Conservation (phyloP, 192 early-diverging fungal species). For the Backusella parvicylindrica region DNA sequence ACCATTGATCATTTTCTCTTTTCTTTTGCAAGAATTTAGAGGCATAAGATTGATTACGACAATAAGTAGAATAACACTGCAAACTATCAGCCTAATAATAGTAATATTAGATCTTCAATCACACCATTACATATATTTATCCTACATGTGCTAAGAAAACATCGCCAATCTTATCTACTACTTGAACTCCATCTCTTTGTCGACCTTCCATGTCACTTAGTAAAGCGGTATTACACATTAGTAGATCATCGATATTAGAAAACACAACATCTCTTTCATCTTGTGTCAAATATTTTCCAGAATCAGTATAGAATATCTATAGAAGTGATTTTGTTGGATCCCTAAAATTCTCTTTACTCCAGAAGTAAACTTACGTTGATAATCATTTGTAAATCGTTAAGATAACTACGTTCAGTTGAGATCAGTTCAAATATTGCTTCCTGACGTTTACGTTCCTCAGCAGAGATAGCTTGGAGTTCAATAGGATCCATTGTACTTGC, state of each 20-base stretch:
- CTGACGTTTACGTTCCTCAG: conserved; percentile 70
- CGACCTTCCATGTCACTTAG: conserved; percentile 64
- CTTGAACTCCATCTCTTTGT: conserved; percentile 45
- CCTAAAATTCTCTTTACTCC: not conserved
- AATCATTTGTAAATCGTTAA: conserved; percentile 71
- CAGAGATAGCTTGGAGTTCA: conserved; percentile 39
- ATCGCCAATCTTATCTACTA: conserved; percentile 66
- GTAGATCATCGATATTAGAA: conserved; percentile 75
- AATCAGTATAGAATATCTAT: conserved; percentile 60
- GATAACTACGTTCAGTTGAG: conserved; percentile 71
- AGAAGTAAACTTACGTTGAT: conserved; percentile 46
- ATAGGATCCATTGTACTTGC: conserved; percentile 43
- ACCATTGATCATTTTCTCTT: conserved; percentile 42
- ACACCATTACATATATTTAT: not conserved
- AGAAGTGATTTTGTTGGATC: not conserved
- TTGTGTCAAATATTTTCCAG: conserved; percentile 49
- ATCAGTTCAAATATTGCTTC: conserved; percentile 84
- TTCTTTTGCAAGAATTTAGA: conserved; percentile 57
- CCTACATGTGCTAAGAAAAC: conserved; percentile 67
- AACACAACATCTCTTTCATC: conserved; percentile 73
- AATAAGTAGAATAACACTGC: conserved; percentile 61
- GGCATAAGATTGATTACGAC: conserved; percentile 62
- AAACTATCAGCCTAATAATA: conserved; percentile 46
- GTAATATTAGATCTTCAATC: not conserved
- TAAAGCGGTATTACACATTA: conserved; percentile 62